These are phyloP conservation scores for Aspergillus hancockii DNA, from an alignment of 495 filamentous ascomycete species.

Conservation along the genomic window DNA sequence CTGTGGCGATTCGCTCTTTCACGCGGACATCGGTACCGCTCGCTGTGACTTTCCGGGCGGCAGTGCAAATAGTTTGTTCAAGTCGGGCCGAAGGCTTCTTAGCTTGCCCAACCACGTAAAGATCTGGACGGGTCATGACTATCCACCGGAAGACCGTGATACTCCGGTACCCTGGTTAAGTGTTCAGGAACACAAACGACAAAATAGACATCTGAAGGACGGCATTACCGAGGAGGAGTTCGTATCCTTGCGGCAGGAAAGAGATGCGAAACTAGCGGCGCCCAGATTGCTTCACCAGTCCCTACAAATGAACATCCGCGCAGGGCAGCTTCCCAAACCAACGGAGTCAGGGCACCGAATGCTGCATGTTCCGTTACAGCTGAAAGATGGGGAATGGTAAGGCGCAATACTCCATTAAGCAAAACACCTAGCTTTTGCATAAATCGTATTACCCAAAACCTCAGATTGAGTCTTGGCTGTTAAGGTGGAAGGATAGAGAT, in stretches of 20 bases:
- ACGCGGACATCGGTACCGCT: constrained; percentile 54
- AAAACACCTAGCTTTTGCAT: no score
- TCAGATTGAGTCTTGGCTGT: no score
- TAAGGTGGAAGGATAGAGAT: no score
- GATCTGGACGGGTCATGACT: constrained; percentile 49
- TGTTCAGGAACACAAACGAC: constrained; percentile 43
- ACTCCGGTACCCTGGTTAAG: constrained; percentile 40
- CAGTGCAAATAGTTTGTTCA: constrained; percentile 36
- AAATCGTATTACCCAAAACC: no score
- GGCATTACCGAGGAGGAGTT: constrained; percentile 46
- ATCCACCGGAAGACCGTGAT: constrained; percentile 29
- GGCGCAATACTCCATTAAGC: neutral
- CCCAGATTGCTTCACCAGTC: constrained; percentile 51
- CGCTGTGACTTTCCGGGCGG: constrained; percentile 59
- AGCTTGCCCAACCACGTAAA: constrained; percentile 37
- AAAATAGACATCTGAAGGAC: constrained; percentile 51
- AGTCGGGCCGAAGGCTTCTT: constrained; percentile 46
- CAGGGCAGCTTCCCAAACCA: constrained; percentile 2
- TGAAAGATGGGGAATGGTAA: constrained; percentile 3
- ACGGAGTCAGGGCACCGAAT: constrained; percentile 30
- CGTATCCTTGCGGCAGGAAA: constrained; percentile 39
- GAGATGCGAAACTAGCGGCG: constrained; percentile 43
- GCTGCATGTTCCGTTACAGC: constrained; percentile 40
- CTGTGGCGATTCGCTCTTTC: constrained; percentile 55
- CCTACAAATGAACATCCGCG: constrained; percentile 54